Conservation (phyloP, 2,329 filamentous ascomycete genomes). For the Parastagonospora avenae region DNA sequence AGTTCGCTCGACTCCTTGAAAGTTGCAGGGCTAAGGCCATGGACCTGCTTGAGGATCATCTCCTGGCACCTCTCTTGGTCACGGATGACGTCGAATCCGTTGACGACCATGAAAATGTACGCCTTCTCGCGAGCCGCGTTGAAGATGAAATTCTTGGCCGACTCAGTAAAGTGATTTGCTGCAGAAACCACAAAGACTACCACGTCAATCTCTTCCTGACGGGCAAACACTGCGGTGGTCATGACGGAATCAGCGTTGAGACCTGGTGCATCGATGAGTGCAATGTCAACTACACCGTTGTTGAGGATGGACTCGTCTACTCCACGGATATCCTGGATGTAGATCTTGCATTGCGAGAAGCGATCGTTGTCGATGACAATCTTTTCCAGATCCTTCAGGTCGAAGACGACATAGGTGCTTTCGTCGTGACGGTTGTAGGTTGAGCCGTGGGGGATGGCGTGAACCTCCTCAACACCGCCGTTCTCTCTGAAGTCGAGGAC, state of each 20-base stretch:
- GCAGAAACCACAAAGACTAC: conserved; percentile 98
- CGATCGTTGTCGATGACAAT: conserved; percentile 87
- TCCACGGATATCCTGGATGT: conserved; percentile 84
- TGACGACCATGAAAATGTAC: conserved; percentile 98
- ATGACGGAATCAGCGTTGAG: conserved; percentile 96
- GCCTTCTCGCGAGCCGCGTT: conserved; percentile 96
- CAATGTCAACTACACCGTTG: conserved; percentile 97
- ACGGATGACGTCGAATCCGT: conserved; percentile 91
- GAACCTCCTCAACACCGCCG: conserved; percentile 88
- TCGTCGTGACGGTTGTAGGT: conserved; percentile 89
- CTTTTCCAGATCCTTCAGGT: conserved; percentile 77
- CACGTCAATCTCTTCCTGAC: conserved; percentile 98
- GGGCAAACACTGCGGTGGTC: conserved; percentile 94
- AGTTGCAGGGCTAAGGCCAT: conserved; percentile 85
- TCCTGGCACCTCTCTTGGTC: conserved; percentile 91
- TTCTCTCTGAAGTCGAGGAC: conserved; percentile 93
- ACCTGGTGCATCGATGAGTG: conserved; percentile 93
- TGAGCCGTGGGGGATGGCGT: conserved; percentile 83
- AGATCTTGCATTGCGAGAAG: conserved; percentile 96
- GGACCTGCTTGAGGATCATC: conserved; percentile 89
- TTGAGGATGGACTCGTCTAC: conserved; percentile 94
- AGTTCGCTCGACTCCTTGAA: conserved; percentile 91
- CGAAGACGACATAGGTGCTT: conserved; percentile 88
- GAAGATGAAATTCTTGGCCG: conserved; percentile 97
- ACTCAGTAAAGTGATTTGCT: conserved; percentile 96